Base-by-base conservation (phyloP, 352 stramenopile species). In the Phytophthora pinifolia region DNA sequence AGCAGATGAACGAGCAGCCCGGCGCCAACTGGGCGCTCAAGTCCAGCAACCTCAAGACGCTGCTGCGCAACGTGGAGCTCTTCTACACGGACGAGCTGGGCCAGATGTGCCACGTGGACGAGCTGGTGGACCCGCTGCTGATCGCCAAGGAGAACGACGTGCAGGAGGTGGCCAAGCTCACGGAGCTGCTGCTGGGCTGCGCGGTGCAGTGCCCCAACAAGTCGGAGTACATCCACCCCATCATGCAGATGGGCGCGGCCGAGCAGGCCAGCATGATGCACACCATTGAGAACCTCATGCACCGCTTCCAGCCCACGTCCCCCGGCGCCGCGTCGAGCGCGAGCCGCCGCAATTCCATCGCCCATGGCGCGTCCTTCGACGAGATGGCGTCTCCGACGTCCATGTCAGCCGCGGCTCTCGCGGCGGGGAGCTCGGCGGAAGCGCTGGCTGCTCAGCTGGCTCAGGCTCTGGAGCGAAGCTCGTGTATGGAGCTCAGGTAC, bases 201-300 rank as follows among this genome's bases (percentile, higher is more conserved):
- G 84, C 84, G 1, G 84, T 94, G 18, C 83, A 94, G 47, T 86
- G 82, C 44, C 80, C 76, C 3, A 86, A 71, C 64, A 84, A 86
- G 29, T 88, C 82, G 15, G 82, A 89, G 51, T 94, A 92, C 62
- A 91, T 94, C 56, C 77, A 89, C 55, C 70, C 76, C 47, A 94
- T 94, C 64, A 83, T 94, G 75, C 67, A 84, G 54, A 88, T 94
- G 77, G 75, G 83, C 18, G 62, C 79, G 29, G 81, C 74, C 2
- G 82, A 86, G 62, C 84, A 94, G 54, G 78, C 78, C 25, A 89
- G 79, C 50, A 71, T 94, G 48, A 94, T 94, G 84, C 79, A 87
- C 63, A 69, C 84, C 27, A 92, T 94, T 46, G 84, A 94, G 54
- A 84, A 83, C 36, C 70, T 94, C 45, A 91, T 92, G 82, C 79